These are phyloP conservation scores for Monascus ruber DNA, from an alignment of 2,329 filamentous ascomycete genomes.

Conservation along the genomic window DNA sequence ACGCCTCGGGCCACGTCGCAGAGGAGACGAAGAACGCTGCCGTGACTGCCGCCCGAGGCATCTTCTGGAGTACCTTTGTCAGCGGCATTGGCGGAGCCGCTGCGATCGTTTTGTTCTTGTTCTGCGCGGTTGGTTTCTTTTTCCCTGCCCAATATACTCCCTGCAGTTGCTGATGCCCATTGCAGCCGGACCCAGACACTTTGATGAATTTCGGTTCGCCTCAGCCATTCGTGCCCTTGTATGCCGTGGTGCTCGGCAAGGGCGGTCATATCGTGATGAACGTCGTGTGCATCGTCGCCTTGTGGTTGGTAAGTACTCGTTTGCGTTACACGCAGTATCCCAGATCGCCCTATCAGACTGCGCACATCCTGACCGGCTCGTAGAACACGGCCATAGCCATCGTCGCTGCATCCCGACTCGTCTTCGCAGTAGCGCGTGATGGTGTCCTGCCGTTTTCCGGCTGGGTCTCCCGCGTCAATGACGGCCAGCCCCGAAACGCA, in stretches of 20 bases:
- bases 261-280: conserved; percentile 52
- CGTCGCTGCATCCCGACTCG: conserved; percentile 48
- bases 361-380: conserved; percentile 4
- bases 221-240: conserved; percentile 49
- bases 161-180: conserved; percentile 2
- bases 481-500: conserved; percentile 49
- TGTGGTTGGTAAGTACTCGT: conserved; percentile 38
- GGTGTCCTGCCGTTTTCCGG: conserved; percentile 48
- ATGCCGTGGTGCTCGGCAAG: conserved; percentile 44
- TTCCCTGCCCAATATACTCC: neutral
- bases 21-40: conserved; percentile 51
- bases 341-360: neutral
- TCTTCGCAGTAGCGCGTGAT: conserved; percentile 52
- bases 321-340: neutral
- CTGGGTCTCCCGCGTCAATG: conserved; percentile 45
- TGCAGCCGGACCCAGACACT: conserved; percentile 40
- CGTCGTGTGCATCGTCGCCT: conserved; percentile 41
- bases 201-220: conserved; percentile 44
- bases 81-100: conserved; percentile 46
- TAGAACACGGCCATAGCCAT: conserved; percentile 50
- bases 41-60: conserved; percentile 45
- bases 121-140: conserved; percentile 38
- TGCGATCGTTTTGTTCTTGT: conserved; percentile 48
- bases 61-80: conserved; percentile 49
- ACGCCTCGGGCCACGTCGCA: conserved; percentile 50